phyloP scores from a whole-genome alignment of 495 filamentous ascomycete species.

The Parachaetomium inaequale region DNA sequence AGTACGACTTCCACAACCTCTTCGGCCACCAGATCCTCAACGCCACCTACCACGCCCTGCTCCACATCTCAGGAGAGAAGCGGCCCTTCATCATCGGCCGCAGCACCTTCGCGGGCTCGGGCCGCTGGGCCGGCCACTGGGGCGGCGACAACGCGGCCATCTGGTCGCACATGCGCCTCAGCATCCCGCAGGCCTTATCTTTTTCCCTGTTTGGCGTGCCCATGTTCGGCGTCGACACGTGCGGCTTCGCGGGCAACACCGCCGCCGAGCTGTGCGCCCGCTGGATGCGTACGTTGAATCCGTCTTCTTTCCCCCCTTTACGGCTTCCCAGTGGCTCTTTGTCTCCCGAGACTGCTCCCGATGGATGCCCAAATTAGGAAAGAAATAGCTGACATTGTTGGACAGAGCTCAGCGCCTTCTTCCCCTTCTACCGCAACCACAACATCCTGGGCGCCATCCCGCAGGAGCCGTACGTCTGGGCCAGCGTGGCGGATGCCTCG shows the following conservation, averaged over 20 bases:
- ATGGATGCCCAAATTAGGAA: no score
- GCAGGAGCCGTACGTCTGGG: slow-evolving; percentile 79
- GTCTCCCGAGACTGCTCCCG: no score
- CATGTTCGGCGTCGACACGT: slow-evolving; percentile 83
- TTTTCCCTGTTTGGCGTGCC: slow-evolving; percentile 82
- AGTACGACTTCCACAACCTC: slow-evolving; percentile 81
- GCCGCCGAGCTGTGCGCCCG: slow-evolving; percentile 74
- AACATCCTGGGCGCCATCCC: slow-evolving; percentile 58
- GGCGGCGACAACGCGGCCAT: slow-evolving; percentile 74
- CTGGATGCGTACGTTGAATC: no score
- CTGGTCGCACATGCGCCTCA: slow-evolving; percentile 70
- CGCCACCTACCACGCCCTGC: slow-evolving; percentile 73
- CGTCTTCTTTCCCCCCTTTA: no score
- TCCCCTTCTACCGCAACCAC: slow-evolving; percentile 87
- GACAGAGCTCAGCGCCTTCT: slow-evolving; percentile 78
- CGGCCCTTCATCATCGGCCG: slow-evolving; percentile 85
- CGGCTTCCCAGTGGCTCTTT: no score
- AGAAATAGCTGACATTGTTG: no score
- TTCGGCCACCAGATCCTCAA: slow-evolving; percentile 73
- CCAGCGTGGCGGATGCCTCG: slow-evolving; percentile 61
- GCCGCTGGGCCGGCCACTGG: slow-evolving; percentile 85
- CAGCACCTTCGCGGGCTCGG: slow-evolving; percentile 75
- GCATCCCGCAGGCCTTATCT: slow-evolving; percentile 74
- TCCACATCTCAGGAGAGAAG: slow-evolving; percentile 57
- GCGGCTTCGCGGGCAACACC: slow-evolving; percentile 71